Evolutionary conservation across 495 filamentous ascomycete genomes (phyloP).

Genomic region (Lentithecium fluviatile): DNA sequence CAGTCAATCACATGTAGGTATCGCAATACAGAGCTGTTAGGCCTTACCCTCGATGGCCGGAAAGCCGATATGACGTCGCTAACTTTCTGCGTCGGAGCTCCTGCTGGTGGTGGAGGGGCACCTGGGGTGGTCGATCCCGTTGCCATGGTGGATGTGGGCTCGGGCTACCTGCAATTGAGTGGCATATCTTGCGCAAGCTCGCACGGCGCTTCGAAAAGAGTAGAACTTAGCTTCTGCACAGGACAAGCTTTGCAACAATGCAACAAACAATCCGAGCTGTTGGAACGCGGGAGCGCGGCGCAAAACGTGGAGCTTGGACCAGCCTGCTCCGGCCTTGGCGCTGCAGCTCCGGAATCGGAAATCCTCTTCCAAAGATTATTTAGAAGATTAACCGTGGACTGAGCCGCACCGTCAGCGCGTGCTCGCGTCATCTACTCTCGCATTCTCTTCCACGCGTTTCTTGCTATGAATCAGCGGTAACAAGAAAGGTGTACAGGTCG

Average conservation of each 20-base stretch:
- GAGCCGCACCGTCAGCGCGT: too few relatives aligned
- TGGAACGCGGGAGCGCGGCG: not conserved
- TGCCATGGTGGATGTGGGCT: conserved; percentile 7
- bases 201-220: too few relatives aligned
- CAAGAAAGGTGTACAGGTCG: too few relatives aligned
- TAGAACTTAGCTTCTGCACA: too few relatives aligned
- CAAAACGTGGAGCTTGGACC: not conserved
- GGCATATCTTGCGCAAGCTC: conserved; percentile 3
- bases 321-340: not conserved
- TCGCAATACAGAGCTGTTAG: not conserved
- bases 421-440: too few relatives aligned
- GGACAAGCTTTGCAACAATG: not conserved
- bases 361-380: not conserved
- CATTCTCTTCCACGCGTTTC: too few relatives aligned
- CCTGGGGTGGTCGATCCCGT: conserved; percentile 20
- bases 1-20: not conserved
- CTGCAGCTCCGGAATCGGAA: not conserved
- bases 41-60: conserved; percentile 39
- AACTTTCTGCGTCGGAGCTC: conserved; percentile 37
- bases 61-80: conserved; percentile 42
- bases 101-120: conserved; percentile 12
- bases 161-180: not conserved
- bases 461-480: too few relatives aligned
- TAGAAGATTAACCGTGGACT: not conserved
- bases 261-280: not conserved